Percentiles rank a stretch among this genome's conserved stretches.
phyloP scores from a whole-genome alignment of 192 early-diverging fungal species.

The Pilaira anomala region DNA sequence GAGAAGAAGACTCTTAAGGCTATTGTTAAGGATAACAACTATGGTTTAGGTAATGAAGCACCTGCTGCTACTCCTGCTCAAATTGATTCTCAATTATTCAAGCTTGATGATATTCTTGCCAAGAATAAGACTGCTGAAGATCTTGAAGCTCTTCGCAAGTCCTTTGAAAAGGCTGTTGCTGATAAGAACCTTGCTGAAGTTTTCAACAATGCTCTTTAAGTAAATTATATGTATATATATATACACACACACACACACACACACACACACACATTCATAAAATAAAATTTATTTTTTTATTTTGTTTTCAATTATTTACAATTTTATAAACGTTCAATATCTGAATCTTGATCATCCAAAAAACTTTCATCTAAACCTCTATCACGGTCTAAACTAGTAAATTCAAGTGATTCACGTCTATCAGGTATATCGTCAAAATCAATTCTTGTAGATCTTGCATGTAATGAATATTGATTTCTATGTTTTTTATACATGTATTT shows the following conservation, averaged over 20 bases:
- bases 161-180: slow-evolving; percentile 61
- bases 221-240: too few relatives aligned
- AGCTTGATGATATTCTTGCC: slow-evolving; percentile 77
- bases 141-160: slow-evolving; percentile 52
- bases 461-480: slow-evolving; percentile 32
- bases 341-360: slow-evolving; percentile 18
- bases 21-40: slow-evolving; percentile 75
- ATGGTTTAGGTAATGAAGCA: slow-evolving; percentile 60
- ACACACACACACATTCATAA: too few relatives aligned
- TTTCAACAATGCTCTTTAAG: slow-evolving; percentile 45
- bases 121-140: slow-evolving; percentile 54
- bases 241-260: too few relatives aligned
- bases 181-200: slow-evolving; percentile 59
- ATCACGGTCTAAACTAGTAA: slow-evolving; percentile 17
- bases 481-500: too few relatives aligned
- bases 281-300: neutral
- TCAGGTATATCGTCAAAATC: slow-evolving; percentile 29
- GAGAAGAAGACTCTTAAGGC: slow-evolving; percentile 87
- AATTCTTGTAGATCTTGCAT: slow-evolving; percentile 25
- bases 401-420: slow-evolving; percentile 7
- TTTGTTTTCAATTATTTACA: neutral
- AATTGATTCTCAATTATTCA: slow-evolving; percentile 67
- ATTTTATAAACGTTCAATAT: slow-evolving; percentile 4
- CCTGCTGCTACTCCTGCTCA: slow-evolving; percentile 53
- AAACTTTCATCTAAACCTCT: slow-evolving; percentile 10